Percentiles rank a stretch among this genome's conserved stretches.
phyloP scores from a whole-genome alignment of 2,329 filamentous ascomycete species.

The Botrytis cinerea region DNA sequence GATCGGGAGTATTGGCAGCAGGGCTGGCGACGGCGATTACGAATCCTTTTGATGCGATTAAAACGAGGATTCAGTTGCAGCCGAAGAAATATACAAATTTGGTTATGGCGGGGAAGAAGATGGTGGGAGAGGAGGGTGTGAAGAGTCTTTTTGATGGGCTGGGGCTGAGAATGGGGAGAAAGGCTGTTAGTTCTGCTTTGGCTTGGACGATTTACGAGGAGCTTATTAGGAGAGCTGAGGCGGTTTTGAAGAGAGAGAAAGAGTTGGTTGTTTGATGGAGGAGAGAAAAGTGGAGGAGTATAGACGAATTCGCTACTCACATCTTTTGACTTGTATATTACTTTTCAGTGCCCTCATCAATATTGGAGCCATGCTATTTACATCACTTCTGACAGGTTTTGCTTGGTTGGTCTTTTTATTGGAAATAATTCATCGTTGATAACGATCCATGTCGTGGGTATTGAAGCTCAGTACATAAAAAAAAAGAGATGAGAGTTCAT shows the following conservation, averaged over 20 bases:
- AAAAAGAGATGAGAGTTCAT: conserved; percentile 19
- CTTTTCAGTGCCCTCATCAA: background rate
- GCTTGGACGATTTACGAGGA: conserved; percentile 99
- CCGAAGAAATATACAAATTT: conserved; percentile 82
- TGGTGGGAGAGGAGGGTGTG: conserved; percentile 79
- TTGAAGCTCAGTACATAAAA: conserved; percentile 10
- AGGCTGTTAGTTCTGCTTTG: conserved; percentile 89
- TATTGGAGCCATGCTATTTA: background rate
- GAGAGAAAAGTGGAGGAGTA: background rate
- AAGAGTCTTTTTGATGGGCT: conserved; percentile 84
- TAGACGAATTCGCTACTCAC: conserved; percentile 3
- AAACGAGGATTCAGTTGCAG: conserved; percentile 91
- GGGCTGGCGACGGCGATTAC: conserved; percentile 83
- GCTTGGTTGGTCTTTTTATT: background rate
- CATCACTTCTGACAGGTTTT: background rate
- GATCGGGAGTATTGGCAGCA: conserved; percentile 78
- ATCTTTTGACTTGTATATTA: background rate
- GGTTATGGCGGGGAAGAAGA: conserved; percentile 71
- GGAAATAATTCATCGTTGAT: background rate
- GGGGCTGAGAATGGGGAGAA: conserved; percentile 82
- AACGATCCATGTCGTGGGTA: conserved; percentile 4
- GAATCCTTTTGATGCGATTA: conserved; percentile 96
- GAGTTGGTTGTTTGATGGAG: conserved; percentile 5
- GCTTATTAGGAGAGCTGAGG: conserved; percentile 70
- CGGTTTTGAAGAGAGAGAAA: conserved; percentile 27